Percentiles rank a stretch among this genome's conserved stretches.
Evolutionary conservation across 2,329 filamentous ascomycete species (phyloP).

Genomic region (Fusarium incarnatum): DNA sequence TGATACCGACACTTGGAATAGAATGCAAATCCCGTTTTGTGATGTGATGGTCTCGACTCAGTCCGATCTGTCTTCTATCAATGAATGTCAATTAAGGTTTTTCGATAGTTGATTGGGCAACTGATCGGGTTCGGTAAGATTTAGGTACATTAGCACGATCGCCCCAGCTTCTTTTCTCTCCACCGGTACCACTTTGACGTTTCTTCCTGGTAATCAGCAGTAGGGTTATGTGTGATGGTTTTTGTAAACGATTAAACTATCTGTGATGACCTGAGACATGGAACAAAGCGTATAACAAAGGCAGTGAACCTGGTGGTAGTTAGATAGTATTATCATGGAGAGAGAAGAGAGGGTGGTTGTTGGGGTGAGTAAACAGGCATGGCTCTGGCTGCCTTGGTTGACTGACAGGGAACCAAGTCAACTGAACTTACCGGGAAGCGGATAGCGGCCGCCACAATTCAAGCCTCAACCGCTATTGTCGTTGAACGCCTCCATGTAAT

Average conservation of each 20-base stretch:
- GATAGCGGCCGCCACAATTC: slow-evolving; percentile 28
- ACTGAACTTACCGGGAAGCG: slow-evolving; percentile 17
- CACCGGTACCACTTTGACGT: slow-evolving; percentile 4
- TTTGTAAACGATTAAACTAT: background rate
- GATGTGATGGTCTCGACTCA: background rate
- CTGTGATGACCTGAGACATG: slow-evolving; percentile 5
- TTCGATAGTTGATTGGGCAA: slow-evolving; percentile 41
- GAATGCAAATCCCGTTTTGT: background rate
- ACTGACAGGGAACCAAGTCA: background rate
- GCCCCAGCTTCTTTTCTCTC: slow-evolving; percentile 11
- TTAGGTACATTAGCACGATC: slow-evolving; percentile 18
- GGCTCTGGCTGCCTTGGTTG: background rate
- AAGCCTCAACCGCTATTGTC: slow-evolving; percentile 29
- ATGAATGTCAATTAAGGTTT: slow-evolving; percentile 1
- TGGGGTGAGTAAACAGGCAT: slow-evolving; percentile 14
- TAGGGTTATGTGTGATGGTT: background rate
- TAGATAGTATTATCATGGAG: background rate
- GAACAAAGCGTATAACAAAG: slow-evolving; percentile 11
- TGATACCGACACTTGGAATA: background rate
- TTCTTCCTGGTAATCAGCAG: slow-evolving; percentile 8
- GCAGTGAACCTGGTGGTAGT: background rate
- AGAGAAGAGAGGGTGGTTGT: slow-evolving; percentile 14
- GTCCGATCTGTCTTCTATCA: background rate
- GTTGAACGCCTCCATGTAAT: slow-evolving; percentile 9
- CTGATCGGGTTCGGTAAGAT: slow-evolving; percentile 15